Evolutionary conservation across 2,329 filamentous ascomycete species (phyloP).

Genomic region (Aureobasidium leucospermi): DNA sequence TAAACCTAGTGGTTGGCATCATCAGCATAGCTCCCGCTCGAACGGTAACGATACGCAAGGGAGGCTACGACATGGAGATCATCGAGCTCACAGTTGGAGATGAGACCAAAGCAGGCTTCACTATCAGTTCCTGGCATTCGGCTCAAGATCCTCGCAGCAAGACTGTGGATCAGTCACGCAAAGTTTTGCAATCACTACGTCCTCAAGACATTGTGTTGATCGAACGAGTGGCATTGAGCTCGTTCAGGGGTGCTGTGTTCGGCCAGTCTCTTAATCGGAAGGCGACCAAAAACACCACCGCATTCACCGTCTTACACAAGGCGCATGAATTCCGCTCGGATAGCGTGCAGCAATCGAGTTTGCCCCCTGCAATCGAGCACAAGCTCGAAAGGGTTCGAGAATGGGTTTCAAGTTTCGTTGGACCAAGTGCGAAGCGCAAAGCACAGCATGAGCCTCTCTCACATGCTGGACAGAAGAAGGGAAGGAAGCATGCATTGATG

Average conservation of each 20-base stretch:
- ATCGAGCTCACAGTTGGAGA: conserved; percentile 78
- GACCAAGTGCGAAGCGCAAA: conserved; percentile 4
- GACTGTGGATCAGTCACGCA: conserved; percentile 25
- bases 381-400: conserved; percentile 15
- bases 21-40: conserved; percentile 64
- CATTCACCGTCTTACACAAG: conserved; percentile 35
- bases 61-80: conserved; percentile 48
- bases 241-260: conserved; percentile 71
- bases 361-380: not conserved
- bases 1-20: conserved; percentile 74
- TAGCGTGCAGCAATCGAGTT: not conserved
- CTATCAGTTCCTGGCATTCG: conserved; percentile 75
- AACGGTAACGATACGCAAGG: conserved; percentile 58
- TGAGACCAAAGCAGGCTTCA: conserved; percentile 74
- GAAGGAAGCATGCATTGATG: not conserved
- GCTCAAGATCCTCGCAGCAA: conserved; percentile 25
- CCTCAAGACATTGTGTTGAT: conserved; percentile 72
- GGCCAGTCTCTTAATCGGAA: conserved; percentile 71
- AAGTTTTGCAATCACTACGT: conserved; percentile 44
- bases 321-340: not conserved
- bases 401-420: conserved; percentile 16
- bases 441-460: not conserved
- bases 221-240: conserved; percentile 69
- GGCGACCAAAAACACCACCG: conserved; percentile 59
- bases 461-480: not conserved